These are phyloP conservation scores for Firmiana major DNA, from an alignment of 345 rosid species.

Conservation along the genomic window DNA sequence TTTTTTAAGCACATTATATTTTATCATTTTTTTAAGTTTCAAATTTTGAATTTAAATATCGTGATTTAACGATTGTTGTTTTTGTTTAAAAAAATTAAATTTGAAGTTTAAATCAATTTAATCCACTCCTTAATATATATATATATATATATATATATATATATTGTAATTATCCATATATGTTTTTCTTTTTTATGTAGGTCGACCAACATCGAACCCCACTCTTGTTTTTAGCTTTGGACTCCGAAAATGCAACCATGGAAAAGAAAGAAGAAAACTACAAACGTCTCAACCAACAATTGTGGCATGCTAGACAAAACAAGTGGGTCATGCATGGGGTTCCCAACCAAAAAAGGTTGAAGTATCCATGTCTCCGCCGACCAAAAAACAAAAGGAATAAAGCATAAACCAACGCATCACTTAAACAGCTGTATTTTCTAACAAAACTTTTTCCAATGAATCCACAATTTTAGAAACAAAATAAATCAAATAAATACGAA, in stretches of 20 bases:
- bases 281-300: not conserved
- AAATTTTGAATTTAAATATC: not conserved
- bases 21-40: not conserved
- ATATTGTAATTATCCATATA: no score
- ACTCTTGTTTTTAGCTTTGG: not conserved
- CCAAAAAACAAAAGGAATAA: conserved; percentile 39
- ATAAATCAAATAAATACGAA: no score
- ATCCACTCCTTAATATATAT: no score
- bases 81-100: not conserved
- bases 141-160: no score
- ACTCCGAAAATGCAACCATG: not conserved
- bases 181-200: no score
- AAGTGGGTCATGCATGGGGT: conserved; percentile 32
- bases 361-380: conserved; percentile 27
- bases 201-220: not conserved
- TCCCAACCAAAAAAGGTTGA: conserved; percentile 9
- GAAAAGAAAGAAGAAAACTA: not conserved
- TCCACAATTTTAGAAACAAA: not conserved
- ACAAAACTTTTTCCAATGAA: not conserved
- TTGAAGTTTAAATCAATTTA: no score
- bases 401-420: conserved; percentile 29
- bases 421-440: not conserved
- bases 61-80: not conserved
- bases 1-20: not conserved
- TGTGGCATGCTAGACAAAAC: conserved; percentile 27